These are phyloP conservation scores for Penicillium psychrofluorescens DNA, from an alignment of 495 filamentous ascomycete species.

Conservation along the genomic window DNA sequence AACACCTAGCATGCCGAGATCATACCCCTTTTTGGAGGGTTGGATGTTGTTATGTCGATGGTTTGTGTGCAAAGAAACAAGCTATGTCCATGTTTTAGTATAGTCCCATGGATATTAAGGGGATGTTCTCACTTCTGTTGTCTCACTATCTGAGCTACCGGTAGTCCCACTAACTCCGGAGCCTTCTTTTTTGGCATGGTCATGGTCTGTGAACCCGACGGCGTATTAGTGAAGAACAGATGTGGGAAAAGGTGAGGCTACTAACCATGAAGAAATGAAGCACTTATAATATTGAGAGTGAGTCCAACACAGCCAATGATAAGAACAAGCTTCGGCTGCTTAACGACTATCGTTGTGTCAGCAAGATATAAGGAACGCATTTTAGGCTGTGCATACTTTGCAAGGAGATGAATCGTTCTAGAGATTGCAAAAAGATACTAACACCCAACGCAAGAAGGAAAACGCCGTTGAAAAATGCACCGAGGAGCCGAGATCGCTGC, in stretches of 20 bases:
- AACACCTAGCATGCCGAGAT: constrained; percentile 40
- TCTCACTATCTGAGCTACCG: too few relatives aligned
- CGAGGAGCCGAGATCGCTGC: constrained; percentile 78
- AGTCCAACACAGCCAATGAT: constrained; percentile 76
- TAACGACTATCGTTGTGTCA: constrained; percentile 3
- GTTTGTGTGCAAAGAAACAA: too few relatives aligned
- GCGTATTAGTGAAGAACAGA: too few relatives aligned
- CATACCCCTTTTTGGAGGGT: not conserved
- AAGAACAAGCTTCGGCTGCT: constrained; percentile 52
- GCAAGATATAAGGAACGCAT: not conserved
- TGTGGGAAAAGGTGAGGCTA: too few relatives aligned
- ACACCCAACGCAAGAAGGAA: constrained; percentile 80
- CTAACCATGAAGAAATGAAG: constrained; percentile 67
- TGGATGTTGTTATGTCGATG: too few relatives aligned
- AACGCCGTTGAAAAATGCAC: constrained; percentile 81
- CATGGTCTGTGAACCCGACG: too few relatives aligned
- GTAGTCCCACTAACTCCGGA: too few relatives aligned
- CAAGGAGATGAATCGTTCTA: constrained; percentile 58
- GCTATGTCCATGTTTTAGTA: too few relatives aligned
- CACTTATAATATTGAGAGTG: constrained; percentile 71
- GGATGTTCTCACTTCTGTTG: too few relatives aligned
- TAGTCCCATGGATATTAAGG: too few relatives aligned
- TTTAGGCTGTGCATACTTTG: constrained; percentile 1
- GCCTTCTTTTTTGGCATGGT: too few relatives aligned
- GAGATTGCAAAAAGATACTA: constrained; percentile 83